Evolutionary conservation across 495 filamentous ascomycete species (phyloP).

Genomic region (Lophiotrema nucula): DNA sequence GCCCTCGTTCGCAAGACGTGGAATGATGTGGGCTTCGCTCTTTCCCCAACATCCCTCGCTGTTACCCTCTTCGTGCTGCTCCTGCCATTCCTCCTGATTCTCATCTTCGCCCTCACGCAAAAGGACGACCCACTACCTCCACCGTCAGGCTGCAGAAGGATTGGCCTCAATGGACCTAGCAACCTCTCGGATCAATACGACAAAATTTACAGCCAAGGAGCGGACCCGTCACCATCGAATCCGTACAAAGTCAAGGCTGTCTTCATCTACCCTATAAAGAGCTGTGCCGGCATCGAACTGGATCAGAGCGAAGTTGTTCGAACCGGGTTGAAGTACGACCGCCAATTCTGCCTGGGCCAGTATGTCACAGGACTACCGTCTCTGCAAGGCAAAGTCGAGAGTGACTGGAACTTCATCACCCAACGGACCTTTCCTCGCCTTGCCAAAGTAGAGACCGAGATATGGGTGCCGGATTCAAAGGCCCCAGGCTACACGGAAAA

Average conservation of each 20-base stretch:
- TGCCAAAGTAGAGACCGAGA: constrained; percentile 69
- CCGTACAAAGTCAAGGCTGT: constrained; percentile 70
- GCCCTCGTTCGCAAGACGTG: neutral
- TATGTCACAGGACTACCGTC: constrained; percentile 47
- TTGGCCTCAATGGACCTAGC: constrained; percentile 20
- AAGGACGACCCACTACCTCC: constrained; percentile 9
- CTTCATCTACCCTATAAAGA: constrained; percentile 87
- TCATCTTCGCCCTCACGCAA: constrained; percentile 15
- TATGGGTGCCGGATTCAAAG: constrained; percentile 73
- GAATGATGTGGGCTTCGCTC: constrained; percentile 3
- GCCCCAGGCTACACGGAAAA: constrained; percentile 46
- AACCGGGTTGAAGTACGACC: constrained; percentile 77
- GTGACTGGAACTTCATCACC: constrained; percentile 77
- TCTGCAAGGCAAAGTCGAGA: constrained; percentile 43
- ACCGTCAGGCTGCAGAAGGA: constrained; percentile 26
- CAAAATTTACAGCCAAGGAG: constrained; percentile 19
- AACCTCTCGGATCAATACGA: constrained; percentile 32
- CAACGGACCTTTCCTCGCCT: constrained; percentile 71
- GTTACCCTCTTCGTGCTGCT: constrained; percentile 18
- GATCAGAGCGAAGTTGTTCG: constrained; percentile 61
- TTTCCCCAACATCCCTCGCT: constrained; percentile 1
- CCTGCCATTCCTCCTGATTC: constrained; percentile 11
- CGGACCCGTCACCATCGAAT: neutral
- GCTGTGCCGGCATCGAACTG: constrained; percentile 78
- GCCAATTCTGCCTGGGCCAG: constrained; percentile 80